Evolutionary conservation across 164 flowering plant species (phyloP), one percentile per base, ranked within the genome.

Genomic region (Annona squamosa): DNA sequence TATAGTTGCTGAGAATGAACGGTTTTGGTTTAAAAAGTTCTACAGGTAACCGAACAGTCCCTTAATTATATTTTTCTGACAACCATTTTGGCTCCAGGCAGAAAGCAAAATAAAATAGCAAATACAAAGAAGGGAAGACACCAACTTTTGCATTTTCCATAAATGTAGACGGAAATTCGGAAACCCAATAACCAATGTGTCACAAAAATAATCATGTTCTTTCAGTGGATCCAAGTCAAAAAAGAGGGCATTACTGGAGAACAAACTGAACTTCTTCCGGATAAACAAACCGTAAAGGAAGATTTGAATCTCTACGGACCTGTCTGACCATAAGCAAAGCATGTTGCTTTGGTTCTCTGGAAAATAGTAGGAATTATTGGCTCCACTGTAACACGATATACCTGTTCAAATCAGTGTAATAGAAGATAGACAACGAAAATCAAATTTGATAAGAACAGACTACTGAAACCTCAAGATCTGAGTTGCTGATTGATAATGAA

Each of bases 291-390:
- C 5, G 17, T 3, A 26, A 26, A 4, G 43, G 19, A 70, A 70
- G 56, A 13, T 37, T 63, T n/a, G 5, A 57, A 71, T 59, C 47
- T 9, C 59, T 18, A 52, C 56, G 4, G 18, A 93, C 98, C 98
- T 84, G 99, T 96, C 77, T 96, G 99, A 67, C 99, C 99, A 86
- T 95, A 95, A 13, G 99, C 99, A 82, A 95, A 95, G 84, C 99
- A 95, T 45, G 99, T 95, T 66, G 99, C 99, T 83, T 93, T 95
- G 52, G 98, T 91, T 74, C 94, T 81, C 79, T 93, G 94, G 76
- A 95, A 95, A 62, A 95, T 91, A 68, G 81, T 87, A 43, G 99
- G 99, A 78, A 95, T 90, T 57, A 93, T 95, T 69, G 99, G 99
- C 77, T 91, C 88, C 43, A 95, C 93, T 13, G 99, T 93, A 4